phyloP scores from a whole-genome alignment of 2,329 filamentous ascomycete species.

The Calycina marina region DNA sequence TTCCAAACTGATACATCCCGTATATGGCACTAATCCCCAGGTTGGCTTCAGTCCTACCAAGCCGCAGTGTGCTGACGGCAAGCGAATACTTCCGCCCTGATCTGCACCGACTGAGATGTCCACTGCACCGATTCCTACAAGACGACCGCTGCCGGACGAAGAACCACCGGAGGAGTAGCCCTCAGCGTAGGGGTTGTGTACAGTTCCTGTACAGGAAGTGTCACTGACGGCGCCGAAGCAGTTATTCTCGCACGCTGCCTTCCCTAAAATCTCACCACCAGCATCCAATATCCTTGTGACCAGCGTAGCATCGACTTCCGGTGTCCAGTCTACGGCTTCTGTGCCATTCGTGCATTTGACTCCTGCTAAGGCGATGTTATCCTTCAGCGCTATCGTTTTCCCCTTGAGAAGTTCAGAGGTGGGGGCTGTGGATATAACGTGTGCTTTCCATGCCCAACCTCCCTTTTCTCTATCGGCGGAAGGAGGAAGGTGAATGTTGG shows the following conservation, averaged over 20 bases:
- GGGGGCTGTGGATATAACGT: conserved; percentile 25
- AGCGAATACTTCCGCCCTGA: conserved; percentile 16
- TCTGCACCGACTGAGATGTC: conserved; percentile 26
- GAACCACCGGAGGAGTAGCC: conserved; percentile 36
- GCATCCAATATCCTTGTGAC: conserved; percentile 14
- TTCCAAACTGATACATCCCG: conserved; percentile 30
- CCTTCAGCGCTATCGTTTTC: conserved; percentile 13
- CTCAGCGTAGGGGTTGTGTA: conserved; percentile 28
- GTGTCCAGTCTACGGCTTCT: conserved; percentile 13
- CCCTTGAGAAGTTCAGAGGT: conserved; percentile 9
- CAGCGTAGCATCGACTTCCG: conserved; percentile 13
- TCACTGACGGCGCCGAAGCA: conserved; percentile 15
- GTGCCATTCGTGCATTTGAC: conserved; percentile 16
- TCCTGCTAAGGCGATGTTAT: conserved; percentile 15
- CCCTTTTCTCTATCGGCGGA: conserved; percentile 9
- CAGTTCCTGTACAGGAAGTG: conserved; percentile 12
- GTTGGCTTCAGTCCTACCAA: conserved; percentile 17
- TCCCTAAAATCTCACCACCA: conserved; percentile 12
- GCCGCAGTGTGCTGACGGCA: conserved; percentile 15
- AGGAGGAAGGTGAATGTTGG: conserved; percentile 12
- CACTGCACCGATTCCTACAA: conserved; percentile 29
- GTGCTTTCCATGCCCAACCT: conserved; percentile 29
- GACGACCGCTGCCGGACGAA: conserved; percentile 31
- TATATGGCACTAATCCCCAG: conserved; percentile 17
- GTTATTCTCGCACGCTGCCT: conserved; percentile 17